Base-by-base conservation (phyloP, 2,329 filamentous ascomycete species). In the Colletotrichum sp. region DNA sequence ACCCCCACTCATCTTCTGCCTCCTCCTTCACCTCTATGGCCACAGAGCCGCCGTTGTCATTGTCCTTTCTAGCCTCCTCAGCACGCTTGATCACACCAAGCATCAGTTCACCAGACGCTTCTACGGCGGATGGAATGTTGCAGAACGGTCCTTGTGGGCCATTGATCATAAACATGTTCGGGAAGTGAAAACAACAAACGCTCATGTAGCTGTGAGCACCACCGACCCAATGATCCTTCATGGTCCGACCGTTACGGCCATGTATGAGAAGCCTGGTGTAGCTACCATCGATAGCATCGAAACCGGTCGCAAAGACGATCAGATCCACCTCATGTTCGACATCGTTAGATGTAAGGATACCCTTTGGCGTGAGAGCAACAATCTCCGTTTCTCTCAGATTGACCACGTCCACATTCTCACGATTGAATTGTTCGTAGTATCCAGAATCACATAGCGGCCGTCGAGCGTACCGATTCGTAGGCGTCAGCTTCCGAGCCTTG, bases 161-260 rank as follows among this genome's bases (percentile, higher is more conserved):
- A n/a, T 32, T 39, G n/a, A 66, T 36, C 21, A 44, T 34, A 8
- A 66, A 66, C 63, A 81, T 79, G 65, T 82, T 85, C 6, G 79
- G 76, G 74, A 87, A 86, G 3, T 83, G 85, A 1, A 84, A 36
- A 36, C 63, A 66, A 2, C 16, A 32, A 26, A 66, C 10, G 18
- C 30, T 36, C n/a, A 24, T 36, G 13, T 66, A 66, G 63, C 63
- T 24, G 28, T 49, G 36, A 39, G 63, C 63, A 49, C 15, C 36
- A 24, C 24, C 52, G 34, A 8, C 67, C 39, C 39, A 44, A 10
- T 44, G 39, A 44, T 44, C 39, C 39, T 44, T 44, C 39, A 44
- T 44, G 39, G 18, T 44, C 18, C 39, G 39, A n/a, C 39, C 18
- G 18, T n/a, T 12, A 44, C 39, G 39, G 18, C 39, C 39, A 44